These are phyloP conservation scores for Populus pruinosa DNA, from an alignment of 345 rosid genomes.

Conservation along the genomic window DNA sequence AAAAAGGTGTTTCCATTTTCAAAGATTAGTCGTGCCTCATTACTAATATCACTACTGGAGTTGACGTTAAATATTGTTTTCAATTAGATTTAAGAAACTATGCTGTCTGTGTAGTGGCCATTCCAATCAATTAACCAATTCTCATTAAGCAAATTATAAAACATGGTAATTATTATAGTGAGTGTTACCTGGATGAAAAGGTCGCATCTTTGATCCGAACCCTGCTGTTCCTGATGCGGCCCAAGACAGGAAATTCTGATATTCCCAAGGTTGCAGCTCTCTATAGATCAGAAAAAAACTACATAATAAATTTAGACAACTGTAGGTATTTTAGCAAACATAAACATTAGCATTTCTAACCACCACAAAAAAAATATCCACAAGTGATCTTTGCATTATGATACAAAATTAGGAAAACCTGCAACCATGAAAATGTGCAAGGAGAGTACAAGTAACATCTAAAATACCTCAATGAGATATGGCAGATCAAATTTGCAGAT, in stretches of 20 bases:
- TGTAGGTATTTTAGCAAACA: neutral
- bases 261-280: slow-evolving; percentile 86
- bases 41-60: too few relatives aligned
- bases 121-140: too few relatives aligned
- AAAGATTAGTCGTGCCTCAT: too few relatives aligned
- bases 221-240: slow-evolving; percentile 82
- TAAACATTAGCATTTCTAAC: neutral
- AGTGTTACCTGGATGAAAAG: slow-evolving; percentile 77
- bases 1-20: too few relatives aligned
- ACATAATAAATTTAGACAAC: slow-evolving; percentile 6
- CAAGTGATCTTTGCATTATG: neutral
- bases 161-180: neutral
- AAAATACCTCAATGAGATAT: slow-evolving; percentile 86
- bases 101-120: too few relatives aligned
- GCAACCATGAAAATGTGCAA: neutral
- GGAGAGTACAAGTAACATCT: slow-evolving; percentile 11
- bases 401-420: slow-evolving; percentile 4
- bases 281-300: slow-evolving; percentile 37
- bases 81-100: too few relatives aligned
- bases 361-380: neutral
- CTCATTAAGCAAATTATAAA: neutral
- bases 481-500: slow-evolving; percentile 99
- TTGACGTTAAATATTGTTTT: too few relatives aligned
- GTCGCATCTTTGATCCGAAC: slow-evolving; percentile 85
- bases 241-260: slow-evolving; percentile 81